Evolutionary conservation across 192 early-diverging fungal genomes (phyloP).

Genomic region (Lobosporangium transversale): DNA sequence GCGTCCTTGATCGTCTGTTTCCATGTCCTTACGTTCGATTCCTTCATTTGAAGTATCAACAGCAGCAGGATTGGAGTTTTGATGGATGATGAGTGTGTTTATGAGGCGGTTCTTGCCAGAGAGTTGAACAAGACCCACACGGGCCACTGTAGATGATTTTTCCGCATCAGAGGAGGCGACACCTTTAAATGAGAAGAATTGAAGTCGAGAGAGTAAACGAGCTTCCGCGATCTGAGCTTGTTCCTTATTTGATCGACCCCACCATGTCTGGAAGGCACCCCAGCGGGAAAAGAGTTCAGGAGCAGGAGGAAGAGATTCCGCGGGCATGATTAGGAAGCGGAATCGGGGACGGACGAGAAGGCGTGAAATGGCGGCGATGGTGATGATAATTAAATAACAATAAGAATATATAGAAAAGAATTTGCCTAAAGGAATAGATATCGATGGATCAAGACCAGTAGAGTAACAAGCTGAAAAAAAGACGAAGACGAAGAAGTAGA

Average conservation of each 20-base stretch:
- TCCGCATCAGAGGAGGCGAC: conserved; percentile 33
- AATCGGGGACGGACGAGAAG: conserved; percentile 41
- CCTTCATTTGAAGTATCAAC: conserved; percentile 35
- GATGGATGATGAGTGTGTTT: conserved; percentile 71
- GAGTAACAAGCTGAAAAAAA: neutral
- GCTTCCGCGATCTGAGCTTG: conserved; percentile 61
- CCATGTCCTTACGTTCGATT: conserved; percentile 18
- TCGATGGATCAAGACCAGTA: neutral
- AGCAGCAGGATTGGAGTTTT: conserved; percentile 31
- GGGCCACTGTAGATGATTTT: conserved; percentile 47
- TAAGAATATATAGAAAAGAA: too few species aligned
- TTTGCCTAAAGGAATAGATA: neutral
- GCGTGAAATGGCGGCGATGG: conserved; percentile 42
- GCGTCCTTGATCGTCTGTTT: conserved; percentile 48
- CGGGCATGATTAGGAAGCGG: conserved; percentile 51
- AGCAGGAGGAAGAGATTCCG: conserved; percentile 31
- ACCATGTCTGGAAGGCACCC: conserved; percentile 50
- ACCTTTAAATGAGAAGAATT: conserved; percentile 59
- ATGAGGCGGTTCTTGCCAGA: conserved; percentile 59
- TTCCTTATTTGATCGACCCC: conserved; percentile 34
- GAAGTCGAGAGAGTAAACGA: conserved; percentile 63
- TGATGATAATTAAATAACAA: too few species aligned
- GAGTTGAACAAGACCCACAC: conserved; percentile 67
- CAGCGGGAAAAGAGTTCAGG: conserved; percentile 45
- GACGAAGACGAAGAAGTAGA: neutral